Conservation (phyloP, 2,329 filamentous ascomycete species). For the Talaromyces sp. region DNA sequence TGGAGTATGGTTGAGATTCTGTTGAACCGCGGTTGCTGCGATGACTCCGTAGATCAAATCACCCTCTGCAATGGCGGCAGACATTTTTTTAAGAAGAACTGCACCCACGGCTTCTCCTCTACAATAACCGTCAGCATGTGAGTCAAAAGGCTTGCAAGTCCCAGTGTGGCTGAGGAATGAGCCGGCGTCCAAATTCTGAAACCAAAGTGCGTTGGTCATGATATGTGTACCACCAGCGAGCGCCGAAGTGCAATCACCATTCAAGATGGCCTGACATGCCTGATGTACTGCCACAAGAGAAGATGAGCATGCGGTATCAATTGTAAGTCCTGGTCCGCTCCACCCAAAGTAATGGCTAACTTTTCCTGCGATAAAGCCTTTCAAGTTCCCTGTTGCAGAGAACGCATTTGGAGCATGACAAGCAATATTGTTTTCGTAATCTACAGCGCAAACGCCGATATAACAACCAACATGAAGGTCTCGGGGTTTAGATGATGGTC, state of each 20-base stretch:
- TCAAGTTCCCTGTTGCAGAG: slow-evolving; percentile 29
- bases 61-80: slow-evolving; percentile 43
- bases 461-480: slow-evolving; percentile 25
- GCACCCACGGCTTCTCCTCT: slow-evolving; percentile 50
- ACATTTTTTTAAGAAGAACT: slow-evolving; percentile 50
- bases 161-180: slow-evolving; percentile 53
- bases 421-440: slow-evolving; percentile 30
- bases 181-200: slow-evolving; percentile 32
- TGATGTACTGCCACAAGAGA: slow-evolving; percentile 37
- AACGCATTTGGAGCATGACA: slow-evolving; percentile 31
- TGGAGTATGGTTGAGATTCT: slow-evolving; percentile 27
- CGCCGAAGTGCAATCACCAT: slow-evolving; percentile 28
- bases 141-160: slow-evolving; percentile 48
- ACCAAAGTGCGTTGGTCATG: slow-evolving; percentile 31
- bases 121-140: slow-evolving; percentile 46
- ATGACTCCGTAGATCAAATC: slow-evolving; percentile 40
- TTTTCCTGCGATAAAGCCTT: slow-evolving; percentile 40
- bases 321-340: slow-evolving; percentile 41
- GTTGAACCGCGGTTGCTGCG: slow-evolving; percentile 29
- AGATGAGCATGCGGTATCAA: slow-evolving; percentile 48
- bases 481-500: neutral
- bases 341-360: slow-evolving; percentile 41
- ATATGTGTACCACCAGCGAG: slow-evolving; percentile 25
- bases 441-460: slow-evolving; percentile 25
- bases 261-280: slow-evolving; percentile 29